Evolutionary conservation across 768 basidiomycete genomes (phyloP).

Genomic region (Solioccasus polychromus): DNA sequence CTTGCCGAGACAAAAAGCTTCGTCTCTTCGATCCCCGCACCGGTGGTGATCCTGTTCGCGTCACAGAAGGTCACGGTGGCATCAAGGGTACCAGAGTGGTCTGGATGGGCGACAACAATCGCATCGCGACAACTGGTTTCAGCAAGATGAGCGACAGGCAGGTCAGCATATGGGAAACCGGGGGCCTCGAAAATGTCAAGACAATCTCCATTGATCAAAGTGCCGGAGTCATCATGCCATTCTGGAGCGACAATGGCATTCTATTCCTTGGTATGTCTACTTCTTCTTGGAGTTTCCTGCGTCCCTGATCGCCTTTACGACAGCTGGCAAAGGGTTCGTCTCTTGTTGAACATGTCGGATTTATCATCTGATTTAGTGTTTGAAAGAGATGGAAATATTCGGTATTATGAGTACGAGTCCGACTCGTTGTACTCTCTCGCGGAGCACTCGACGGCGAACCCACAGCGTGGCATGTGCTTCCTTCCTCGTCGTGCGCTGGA

Average conservation of each 20-base stretch:
- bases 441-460: slow-evolving; percentile 87
- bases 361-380: slow-evolving; percentile 3
- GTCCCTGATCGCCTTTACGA: neutral
- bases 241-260: slow-evolving; percentile 94
- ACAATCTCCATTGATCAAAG: slow-evolving; percentile 81
- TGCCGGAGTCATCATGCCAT: slow-evolving; percentile 94
- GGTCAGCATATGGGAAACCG: slow-evolving; percentile 85
- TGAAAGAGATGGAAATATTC: slow-evolving; percentile 88
- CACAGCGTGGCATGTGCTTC: slow-evolving; percentile 97
- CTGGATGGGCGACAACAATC: slow-evolving; percentile 90
- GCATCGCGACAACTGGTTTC: slow-evolving; percentile 93
- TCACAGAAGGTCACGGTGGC: slow-evolving; percentile 85
- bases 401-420: slow-evolving; percentile 94
- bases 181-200: slow-evolving; percentile 71
- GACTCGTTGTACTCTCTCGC: slow-evolving; percentile 74
- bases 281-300: neutral
- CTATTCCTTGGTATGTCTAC: slow-evolving; percentile 67
- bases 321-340: slow-evolving; percentile 83
- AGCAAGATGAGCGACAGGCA: slow-evolving; percentile 96
- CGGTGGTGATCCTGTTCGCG: slow-evolving; percentile 76
- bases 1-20: slow-evolving; percentile 89
- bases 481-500: slow-evolving; percentile 88
- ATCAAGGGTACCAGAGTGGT: slow-evolving; percentile 87
- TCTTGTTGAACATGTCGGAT: neutral
- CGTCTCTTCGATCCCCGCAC: slow-evolving; percentile 88